Evolutionary conservation across 441 rosid species (phyloP), one percentile per base, ranked within the genome.

Genomic region (Gossypium aridum): DNA sequence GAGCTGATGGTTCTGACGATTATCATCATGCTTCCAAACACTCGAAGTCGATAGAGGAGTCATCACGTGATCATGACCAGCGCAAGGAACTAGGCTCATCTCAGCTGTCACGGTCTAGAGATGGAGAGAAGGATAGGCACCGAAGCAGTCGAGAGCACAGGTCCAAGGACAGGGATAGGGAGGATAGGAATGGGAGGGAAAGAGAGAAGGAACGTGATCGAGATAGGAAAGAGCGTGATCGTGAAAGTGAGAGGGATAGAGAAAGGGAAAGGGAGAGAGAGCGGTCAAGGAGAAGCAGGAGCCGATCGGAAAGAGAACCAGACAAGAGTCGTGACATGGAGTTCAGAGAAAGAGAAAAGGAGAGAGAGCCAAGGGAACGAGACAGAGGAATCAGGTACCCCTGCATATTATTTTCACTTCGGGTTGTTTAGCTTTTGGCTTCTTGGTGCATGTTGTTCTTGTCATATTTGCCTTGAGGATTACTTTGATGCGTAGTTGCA

Each of bases 361-460:
- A 85, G 85, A 80, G 73, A 77, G 86, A 79, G n/a, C 23, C 75
- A 10, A 74, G 77, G 65, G 91, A 87, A 47, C 89, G 87, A 1
- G 97, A 90, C 39, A 88, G 89, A 87, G 96, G 86, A 73, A 87
- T 70, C 92, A 94, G 98, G 98, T 92, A 87, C 68, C 71, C 63
- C 55, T 78, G 71, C 63, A 54, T 68, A 72, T 75, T 47, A 26
- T 64, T 79, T 20, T 45, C 47, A 28, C 37, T 43, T 70, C 51
- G 31, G 12, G 55, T 70, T 54, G 13, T 61, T 17, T 4, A n/a
- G 74, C 64, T 37, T 17, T 39, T 70, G 10, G n/a, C 67, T 72
- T 59, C 13, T 72, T 22, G n/a, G 75, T 59, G 57, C 37, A 59
- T 28, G 12, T 72, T 17, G 23, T 45, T 23, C 39, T 22, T 70